Percentiles rank a stretch among this genome's conserved stretches.
phyloP scores from a whole-genome alignment of 441 rosid species.

The Biscutella laevigata region DNA sequence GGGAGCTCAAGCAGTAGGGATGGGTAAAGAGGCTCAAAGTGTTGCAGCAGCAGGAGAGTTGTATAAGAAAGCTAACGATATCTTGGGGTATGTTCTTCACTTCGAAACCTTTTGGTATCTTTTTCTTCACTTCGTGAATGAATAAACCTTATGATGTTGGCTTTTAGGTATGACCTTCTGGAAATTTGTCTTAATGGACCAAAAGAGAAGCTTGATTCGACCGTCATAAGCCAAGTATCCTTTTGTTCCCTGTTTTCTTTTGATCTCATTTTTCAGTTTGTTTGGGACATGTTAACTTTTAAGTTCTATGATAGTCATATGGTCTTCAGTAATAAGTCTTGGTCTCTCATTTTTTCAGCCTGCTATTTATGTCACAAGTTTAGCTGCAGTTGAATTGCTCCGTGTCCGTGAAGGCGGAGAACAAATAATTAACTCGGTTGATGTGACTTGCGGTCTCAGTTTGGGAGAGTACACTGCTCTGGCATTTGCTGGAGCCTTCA shows the following conservation, averaged over 20 bases:
- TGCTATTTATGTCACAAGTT: conserved; percentile 95
- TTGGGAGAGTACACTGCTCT: conserved; percentile 97
- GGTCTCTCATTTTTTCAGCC: conserved; percentile 45
- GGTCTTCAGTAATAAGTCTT: conserved; percentile 2
- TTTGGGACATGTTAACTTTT: background rate
- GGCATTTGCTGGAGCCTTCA: conserved; percentile 93
- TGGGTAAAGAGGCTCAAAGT: conserved; percentile 86
- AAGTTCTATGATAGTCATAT: background rate
- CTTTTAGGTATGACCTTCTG: conserved; percentile 74
- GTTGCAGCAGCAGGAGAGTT: conserved; percentile 67
- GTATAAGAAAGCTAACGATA: conserved; percentile 71
- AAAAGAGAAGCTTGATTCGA: conserved; percentile 88
- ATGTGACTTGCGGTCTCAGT: conserved; percentile 95
- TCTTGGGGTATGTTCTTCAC: conserved; percentile 48
- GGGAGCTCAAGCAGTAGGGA: conserved; percentile 96
- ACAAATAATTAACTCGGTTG: conserved; percentile 79
- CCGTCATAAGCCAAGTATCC: conserved; percentile 87
- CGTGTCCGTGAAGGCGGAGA: conserved; percentile 83
- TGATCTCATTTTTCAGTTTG: background rate
- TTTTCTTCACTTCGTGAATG: conserved; percentile 1
- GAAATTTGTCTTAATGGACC: conserved; percentile 84
- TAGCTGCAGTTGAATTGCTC: conserved; percentile 90
- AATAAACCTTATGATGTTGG: conserved; percentile 13
- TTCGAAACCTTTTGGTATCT: background rate
- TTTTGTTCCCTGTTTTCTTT: background rate